Percentiles rank a stretch among this genome's conserved stretches.
These are phyloP conservation scores for Perkinsus olseni DNA, from an alignment of 169 alveolate species.

Conservation along the genomic window DNA sequence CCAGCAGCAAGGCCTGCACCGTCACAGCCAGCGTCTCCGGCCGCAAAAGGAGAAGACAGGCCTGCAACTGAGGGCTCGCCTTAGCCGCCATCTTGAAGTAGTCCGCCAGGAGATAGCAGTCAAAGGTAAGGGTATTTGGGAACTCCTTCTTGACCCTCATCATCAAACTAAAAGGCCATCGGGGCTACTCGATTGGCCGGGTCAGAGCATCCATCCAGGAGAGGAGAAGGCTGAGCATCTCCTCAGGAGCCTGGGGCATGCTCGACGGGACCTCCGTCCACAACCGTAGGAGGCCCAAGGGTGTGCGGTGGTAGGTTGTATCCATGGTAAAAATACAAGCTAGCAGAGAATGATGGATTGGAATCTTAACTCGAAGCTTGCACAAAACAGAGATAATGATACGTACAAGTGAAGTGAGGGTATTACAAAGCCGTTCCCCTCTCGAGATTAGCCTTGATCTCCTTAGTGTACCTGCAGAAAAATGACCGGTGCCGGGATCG, in stretches of 20 bases:
- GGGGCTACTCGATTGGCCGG: not conserved
- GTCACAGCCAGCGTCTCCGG: not conserved
- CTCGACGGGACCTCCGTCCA: not conserved
- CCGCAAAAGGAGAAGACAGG: not conserved
- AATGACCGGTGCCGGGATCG: not conserved
- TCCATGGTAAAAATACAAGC: not conserved
- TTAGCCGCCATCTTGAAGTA: not conserved
- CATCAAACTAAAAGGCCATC: not conserved
- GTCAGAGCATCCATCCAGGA: not conserved
- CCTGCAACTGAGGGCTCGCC: not conserved
- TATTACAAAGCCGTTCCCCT: constrained; percentile 66
- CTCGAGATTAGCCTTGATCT: constrained; percentile 63
- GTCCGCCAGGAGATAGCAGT: not conserved
- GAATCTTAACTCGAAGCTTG: not conserved
- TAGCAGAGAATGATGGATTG: not conserved
- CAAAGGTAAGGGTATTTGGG: not conserved
- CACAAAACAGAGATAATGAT: not conserved
- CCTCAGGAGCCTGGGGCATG: not conserved
- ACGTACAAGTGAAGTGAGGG: not conserved
- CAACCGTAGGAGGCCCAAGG: not conserved
- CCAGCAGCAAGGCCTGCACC: not conserved
- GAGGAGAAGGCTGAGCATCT: not conserved
- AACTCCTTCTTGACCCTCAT: not conserved
- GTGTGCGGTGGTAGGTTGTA: not conserved
- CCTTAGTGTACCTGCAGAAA: constrained; percentile 40